Conservation (phyloP, 208 protist species). For the Strigomonas culicis region DNA sequence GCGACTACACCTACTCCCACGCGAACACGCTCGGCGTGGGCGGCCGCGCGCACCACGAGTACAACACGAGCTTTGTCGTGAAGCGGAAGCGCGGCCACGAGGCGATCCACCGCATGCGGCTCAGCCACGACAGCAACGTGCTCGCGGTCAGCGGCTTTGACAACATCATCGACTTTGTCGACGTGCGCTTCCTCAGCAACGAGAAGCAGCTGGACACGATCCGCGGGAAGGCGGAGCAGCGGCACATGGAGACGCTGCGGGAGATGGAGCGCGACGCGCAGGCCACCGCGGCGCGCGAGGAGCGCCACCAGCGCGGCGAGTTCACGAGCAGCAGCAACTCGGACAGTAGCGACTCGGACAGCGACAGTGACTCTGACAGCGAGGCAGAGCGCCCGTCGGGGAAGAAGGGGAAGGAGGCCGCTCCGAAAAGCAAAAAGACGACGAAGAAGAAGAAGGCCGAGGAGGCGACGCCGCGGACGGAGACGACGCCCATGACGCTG, state of each 20-base stretch:
- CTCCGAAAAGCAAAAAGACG: background rate
- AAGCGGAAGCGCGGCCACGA: slow-evolving; percentile 54
- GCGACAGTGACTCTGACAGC: background rate
- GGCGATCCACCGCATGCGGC: slow-evolving; percentile 71
- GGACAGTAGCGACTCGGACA: slow-evolving; percentile 1
- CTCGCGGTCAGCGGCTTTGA: slow-evolving; percentile 77
- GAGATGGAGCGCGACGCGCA: slow-evolving; percentile 51
- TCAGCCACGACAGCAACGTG: slow-evolving; percentile 65
- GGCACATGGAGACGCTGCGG: slow-evolving; percentile 69
- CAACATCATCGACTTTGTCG: slow-evolving; percentile 87
- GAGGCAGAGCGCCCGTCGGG: background rate
- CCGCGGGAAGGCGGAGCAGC: slow-evolving; percentile 67
- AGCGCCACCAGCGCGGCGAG: slow-evolving; percentile 2
- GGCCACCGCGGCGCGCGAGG: background rate
- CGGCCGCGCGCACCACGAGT: slow-evolving; percentile 16
- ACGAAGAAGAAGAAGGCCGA: background rate
- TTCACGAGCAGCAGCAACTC: background rate
- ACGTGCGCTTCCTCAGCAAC: slow-evolving; percentile 82
- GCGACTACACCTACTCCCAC: slow-evolving; percentile 82
- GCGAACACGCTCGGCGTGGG: slow-evolving; percentile 35
- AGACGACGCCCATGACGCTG: background rate
- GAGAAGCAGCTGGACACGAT: slow-evolving; percentile 69
- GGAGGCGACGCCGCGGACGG: background rate
- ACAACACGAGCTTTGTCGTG: slow-evolving; percentile 39
- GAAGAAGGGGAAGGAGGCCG: background rate